Conservation (phyloP, 768 basidiomycete genomes). For the Terana coerulea region DNA sequence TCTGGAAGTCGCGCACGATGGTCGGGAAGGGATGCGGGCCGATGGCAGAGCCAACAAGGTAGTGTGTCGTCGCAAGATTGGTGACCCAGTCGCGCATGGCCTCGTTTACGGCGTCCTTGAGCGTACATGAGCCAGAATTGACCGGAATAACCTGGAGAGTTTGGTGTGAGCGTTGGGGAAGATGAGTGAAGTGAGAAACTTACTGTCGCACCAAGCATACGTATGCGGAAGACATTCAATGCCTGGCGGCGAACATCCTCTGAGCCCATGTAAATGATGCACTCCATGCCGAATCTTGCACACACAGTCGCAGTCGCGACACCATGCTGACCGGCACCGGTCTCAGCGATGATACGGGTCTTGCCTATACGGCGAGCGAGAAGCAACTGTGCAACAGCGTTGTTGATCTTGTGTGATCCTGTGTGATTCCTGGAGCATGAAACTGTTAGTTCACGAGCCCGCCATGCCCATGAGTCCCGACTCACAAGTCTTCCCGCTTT, state of each 20-base stretch:
- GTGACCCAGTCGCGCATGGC: constrained; percentile 99
- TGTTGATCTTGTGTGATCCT: constrained; percentile 99
- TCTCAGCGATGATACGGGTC: constrained; percentile 96
- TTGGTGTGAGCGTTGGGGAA: background rate
- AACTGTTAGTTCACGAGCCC: no score
- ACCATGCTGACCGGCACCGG: constrained; percentile 98
- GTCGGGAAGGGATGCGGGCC: constrained; percentile 99
- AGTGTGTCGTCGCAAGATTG: constrained; percentile 90
- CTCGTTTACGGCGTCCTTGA: constrained; percentile 99
- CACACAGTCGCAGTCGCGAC: constrained; percentile 99
- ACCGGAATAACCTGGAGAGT: constrained; percentile 80
- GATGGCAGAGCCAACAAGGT: constrained; percentile 95
- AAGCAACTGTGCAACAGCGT: constrained; percentile 90
- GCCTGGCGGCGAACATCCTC: constrained; percentile 97
- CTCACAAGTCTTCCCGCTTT: constrained; percentile 90
- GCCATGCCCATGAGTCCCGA: constrained; percentile 3
- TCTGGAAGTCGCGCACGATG: constrained; percentile 97
- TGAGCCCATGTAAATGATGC: constrained; percentile 96
- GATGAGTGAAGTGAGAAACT: background rate
- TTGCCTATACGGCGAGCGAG: constrained; percentile 94
- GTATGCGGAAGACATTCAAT: constrained; percentile 95
- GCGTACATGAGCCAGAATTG: constrained; percentile 86
- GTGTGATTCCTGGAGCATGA: constrained; percentile 78
- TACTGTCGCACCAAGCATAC: constrained; percentile 94
- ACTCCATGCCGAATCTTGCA: constrained; percentile 93